These are phyloP conservation scores for Verbena officinalis DNA, from an alignment of 257 asterid genomes.

Conservation along the genomic window DNA sequence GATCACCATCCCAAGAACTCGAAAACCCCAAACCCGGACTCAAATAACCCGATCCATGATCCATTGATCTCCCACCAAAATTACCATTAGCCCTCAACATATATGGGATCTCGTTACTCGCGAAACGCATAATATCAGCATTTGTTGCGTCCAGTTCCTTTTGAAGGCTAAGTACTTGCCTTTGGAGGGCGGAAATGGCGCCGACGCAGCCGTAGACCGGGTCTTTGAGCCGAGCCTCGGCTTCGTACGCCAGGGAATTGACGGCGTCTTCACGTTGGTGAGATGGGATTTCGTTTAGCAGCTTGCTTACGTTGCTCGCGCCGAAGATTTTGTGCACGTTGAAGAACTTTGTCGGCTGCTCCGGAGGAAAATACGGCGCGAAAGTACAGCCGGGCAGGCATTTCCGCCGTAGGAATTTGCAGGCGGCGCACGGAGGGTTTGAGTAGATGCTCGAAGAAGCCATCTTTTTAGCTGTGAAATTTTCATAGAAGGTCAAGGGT, in stretches of 20 bases:
- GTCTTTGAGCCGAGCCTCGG: constrained; percentile 71
- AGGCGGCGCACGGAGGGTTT: constrained; percentile 88
- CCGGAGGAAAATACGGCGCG: constrained; percentile 77
- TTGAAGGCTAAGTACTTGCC: constrained; percentile 62
- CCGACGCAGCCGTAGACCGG: constrained; percentile 87
- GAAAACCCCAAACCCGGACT: constrained; percentile 38
- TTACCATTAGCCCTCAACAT: neutral
- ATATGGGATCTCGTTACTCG: constrained; percentile 21
- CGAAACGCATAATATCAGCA: constrained; percentile 58
- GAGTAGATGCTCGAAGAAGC: constrained; percentile 54
- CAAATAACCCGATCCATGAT: constrained; percentile 29
- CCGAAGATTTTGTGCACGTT: constrained; percentile 80
- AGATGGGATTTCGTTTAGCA: constrained; percentile 62
- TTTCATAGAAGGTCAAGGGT: too few species aligned
- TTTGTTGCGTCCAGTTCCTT: constrained; percentile 71
- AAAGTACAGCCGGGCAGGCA: constrained; percentile 68
- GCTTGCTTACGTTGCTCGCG: constrained; percentile 76
- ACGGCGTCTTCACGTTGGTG: constrained; percentile 82
- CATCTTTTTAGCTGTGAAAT: constrained; percentile 36
- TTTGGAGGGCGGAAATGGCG: constrained; percentile 68
- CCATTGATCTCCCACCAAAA: constrained; percentile 25
- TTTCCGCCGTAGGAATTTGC: constrained; percentile 76
- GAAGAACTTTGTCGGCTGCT: constrained; percentile 68
- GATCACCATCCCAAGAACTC: constrained; percentile 32
- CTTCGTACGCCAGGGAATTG: constrained; percentile 77